Evolutionary conservation across 1,139 yeast species (phyloP).

Genomic region (Yamadazyma buinensis): DNA sequence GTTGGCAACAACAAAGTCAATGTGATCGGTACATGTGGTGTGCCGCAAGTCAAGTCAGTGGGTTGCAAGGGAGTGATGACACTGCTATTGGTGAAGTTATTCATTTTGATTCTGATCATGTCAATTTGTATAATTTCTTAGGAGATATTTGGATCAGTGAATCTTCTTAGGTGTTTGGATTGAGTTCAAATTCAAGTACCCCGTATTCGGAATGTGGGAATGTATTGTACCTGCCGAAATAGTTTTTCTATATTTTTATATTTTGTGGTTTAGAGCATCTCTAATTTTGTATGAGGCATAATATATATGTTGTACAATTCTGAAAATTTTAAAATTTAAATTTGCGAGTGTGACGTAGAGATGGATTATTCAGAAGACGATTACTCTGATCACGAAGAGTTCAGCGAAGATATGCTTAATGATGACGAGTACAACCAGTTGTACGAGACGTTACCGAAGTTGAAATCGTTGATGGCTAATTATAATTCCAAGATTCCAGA

Average conservation of each 20-base stretch:
- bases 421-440: slow-evolving; percentile 40
- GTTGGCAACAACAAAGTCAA: slow-evolving; percentile 13
- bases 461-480: slow-evolving; percentile 30
- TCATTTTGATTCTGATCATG: slow-evolving; percentile 16
- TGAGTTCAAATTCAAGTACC: too few relatives aligned
- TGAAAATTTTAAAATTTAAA: too few relatives aligned
- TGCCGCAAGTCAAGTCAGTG: slow-evolving; percentile 42
- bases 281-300: neutral
- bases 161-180: too few relatives aligned
- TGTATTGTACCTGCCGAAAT: too few relatives aligned
- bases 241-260: too few relatives aligned
- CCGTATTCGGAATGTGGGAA: too few relatives aligned
- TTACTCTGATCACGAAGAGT: slow-evolving; percentile 12
- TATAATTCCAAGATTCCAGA: slow-evolving; percentile 49
- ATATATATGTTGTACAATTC: neutral
- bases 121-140: slow-evolving; percentile 16
- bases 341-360: neutral
- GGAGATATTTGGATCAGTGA: slow-evolving; percentile 1
- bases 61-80: slow-evolving; percentile 20
- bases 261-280: neutral
- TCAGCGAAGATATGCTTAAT: slow-evolving; percentile 19
- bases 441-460: slow-evolving; percentile 36
- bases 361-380: slow-evolving; percentile 13
- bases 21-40: slow-evolving; percentile 45
- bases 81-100: slow-evolving; percentile 23